Percentiles rank a stretch among this genome's conserved stretches.
These are phyloP conservation scores for Ogataea henricii DNA, from an alignment of 805 yeast genomes.

Conservation along the genomic window DNA sequence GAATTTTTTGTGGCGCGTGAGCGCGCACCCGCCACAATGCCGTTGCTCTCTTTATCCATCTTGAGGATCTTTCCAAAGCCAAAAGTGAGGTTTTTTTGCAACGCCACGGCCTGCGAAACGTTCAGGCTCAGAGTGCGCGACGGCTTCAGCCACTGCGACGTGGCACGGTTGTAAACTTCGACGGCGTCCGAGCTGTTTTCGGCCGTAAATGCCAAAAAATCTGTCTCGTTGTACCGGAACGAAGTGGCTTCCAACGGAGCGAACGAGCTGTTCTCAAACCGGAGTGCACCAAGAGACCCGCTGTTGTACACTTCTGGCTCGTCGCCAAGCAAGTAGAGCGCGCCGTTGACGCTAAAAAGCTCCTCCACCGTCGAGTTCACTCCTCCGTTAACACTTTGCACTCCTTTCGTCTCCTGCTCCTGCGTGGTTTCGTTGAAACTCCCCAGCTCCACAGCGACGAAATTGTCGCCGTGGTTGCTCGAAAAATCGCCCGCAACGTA, in stretches of 20 bases:
- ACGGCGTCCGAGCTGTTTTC: constrained; percentile 21
- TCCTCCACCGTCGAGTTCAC: constrained; percentile 43
- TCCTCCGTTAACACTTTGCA: constrained; percentile 16
- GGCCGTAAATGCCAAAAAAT: constrained; percentile 44
- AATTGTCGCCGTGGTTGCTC: constrained; percentile 39
- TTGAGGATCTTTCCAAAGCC: constrained; percentile 26
- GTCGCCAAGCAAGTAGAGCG: constrained; percentile 48
- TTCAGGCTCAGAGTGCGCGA: constrained; percentile 35
- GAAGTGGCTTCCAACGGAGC: constrained; percentile 35
- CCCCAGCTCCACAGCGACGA: constrained; percentile 36
- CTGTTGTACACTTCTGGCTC: constrained; percentile 33
- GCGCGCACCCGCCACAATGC: constrained; percentile 14
- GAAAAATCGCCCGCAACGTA: constrained; percentile 53
- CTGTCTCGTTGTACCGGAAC: constrained; percentile 38
- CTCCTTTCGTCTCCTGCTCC: constrained; percentile 3
- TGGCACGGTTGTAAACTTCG: constrained; percentile 44
- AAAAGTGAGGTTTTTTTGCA: constrained; percentile 15
- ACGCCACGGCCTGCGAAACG: constrained; percentile 28
- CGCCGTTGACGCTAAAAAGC: constrained; percentile 34
- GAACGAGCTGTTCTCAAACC: constrained; percentile 42
- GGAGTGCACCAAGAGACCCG: constrained; percentile 9
- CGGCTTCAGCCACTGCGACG: constrained; percentile 38
- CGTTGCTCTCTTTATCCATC: constrained; percentile 22
- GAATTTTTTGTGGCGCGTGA: not conserved
- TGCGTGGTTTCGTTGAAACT: constrained; percentile 21